Conservation (phyloP, 495 filamentous ascomycete species). For the Collariella sp. region DNA sequence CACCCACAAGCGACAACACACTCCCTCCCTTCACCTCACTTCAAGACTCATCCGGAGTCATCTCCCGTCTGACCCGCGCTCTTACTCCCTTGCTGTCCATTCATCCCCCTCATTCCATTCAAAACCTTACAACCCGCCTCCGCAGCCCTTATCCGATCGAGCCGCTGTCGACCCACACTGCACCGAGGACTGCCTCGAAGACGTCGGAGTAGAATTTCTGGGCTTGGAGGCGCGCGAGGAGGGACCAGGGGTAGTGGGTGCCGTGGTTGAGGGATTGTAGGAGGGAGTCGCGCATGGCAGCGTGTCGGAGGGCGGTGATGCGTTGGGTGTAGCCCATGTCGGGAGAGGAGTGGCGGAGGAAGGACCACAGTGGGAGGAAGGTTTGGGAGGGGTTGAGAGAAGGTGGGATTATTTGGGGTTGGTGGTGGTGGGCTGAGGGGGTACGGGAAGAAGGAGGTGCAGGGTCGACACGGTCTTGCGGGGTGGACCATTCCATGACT, state of each 20-base stretch:
- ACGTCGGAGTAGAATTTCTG: constrained; percentile 84
- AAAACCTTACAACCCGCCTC: constrained; percentile 35
- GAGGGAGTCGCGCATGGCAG: constrained; percentile 43
- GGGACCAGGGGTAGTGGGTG: constrained; percentile 62
- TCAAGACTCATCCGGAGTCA: not conserved
- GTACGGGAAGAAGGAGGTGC: not conserved
- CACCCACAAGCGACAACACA: too few relatives aligned
- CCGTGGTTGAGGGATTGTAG: constrained; percentile 31
- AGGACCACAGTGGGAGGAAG: constrained; percentile 52
- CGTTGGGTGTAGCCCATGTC: constrained; percentile 37
- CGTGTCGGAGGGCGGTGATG: constrained; percentile 42
- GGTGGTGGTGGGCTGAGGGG: not conserved
- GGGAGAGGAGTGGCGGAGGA: constrained; percentile 51
- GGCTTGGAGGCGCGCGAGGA: constrained; percentile 54
- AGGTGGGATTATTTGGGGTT: constrained; percentile 3
- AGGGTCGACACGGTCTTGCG: constrained; percentile 27
- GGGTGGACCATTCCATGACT: constrained; percentile 48
- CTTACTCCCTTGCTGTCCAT: not conserved
- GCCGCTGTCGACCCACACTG: constrained; percentile 78
- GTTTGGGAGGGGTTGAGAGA: not conserved
- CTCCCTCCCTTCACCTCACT: not conserved
- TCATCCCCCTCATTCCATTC: constrained; percentile 2
- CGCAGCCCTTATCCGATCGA: constrained; percentile 51
- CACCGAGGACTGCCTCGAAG: constrained; percentile 72
- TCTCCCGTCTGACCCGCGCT: not conserved